phyloP scores from a whole-genome alignment of 108 stramenopile species.

The Fragilariopsis cylindrus region DNA sequence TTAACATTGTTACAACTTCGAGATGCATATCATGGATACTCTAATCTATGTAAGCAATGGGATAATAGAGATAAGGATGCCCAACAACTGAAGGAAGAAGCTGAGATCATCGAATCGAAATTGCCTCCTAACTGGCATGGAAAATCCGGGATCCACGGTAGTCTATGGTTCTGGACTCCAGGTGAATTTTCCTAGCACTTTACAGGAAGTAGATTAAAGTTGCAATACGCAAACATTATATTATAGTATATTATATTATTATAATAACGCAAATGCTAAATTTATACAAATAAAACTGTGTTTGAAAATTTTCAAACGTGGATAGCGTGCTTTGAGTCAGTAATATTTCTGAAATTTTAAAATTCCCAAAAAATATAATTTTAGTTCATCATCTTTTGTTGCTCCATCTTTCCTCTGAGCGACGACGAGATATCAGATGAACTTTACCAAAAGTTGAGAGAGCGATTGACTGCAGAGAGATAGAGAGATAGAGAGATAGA shows the following conservation, averaged over 20 bases:
- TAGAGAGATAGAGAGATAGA: too few relatives aligned
- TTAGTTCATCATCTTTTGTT: too few relatives aligned
- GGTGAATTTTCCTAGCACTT: slow-evolving; percentile 23
- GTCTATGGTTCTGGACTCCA: slow-evolving; percentile 57
- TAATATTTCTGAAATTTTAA: too few relatives aligned
- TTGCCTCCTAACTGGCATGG: slow-evolving; percentile 53
- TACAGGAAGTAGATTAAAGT: background rate
- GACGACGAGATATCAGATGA: too few relatives aligned
- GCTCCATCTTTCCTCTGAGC: too few relatives aligned
- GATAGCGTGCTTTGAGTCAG: too few relatives aligned
- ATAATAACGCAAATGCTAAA: too few relatives aligned
- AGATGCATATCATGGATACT: slow-evolving; percentile 56
- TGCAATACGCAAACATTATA: background rate
- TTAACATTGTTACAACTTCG: slow-evolving; percentile 51
- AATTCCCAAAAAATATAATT: too few relatives aligned
- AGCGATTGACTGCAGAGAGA: too few relatives aligned
- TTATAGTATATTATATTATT: background rate
- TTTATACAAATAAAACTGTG: too few relatives aligned
- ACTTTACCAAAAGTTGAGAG: too few relatives aligned
- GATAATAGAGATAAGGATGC: slow-evolving; percentile 77
- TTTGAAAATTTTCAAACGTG: too few relatives aligned
- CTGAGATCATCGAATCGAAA: slow-evolving; percentile 47
- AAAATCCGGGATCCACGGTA: slow-evolving; percentile 39
- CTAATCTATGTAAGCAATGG: slow-evolving; percentile 68
- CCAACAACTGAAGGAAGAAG: slow-evolving; percentile 43